Evolutionary conservation across 208 protist genomes (phyloP).

Genomic region (Wallacemonas sp.): DNA sequence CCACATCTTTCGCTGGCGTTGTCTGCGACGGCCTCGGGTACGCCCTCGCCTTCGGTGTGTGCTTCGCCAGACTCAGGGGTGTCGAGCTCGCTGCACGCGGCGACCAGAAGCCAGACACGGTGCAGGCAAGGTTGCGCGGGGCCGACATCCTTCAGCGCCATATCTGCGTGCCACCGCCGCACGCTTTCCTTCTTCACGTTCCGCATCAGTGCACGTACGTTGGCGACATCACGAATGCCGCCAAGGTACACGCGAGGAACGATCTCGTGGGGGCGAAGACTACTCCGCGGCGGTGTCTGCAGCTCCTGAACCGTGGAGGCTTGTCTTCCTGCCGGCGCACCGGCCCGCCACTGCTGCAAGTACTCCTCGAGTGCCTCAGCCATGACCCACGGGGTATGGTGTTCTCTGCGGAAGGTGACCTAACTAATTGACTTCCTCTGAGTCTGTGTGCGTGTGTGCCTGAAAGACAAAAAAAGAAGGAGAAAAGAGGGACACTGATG

Average conservation of each 20-base stretch:
- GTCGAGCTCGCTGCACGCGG: constrained; percentile 19
- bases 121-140: constrained; percentile 12
- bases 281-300: constrained; percentile 13
- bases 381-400: not conserved
- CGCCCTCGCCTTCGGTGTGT: not conserved
- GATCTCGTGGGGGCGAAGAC: constrained; percentile 57
- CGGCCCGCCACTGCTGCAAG: constrained; percentile 13
- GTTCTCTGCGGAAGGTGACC: not conserved
- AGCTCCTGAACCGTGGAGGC: constrained; percentile 2
- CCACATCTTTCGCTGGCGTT: too few species aligned
- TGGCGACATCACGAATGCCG: constrained; percentile 34
- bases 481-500: not conserved
- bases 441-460: too few species aligned
- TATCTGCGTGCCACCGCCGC: not conserved
- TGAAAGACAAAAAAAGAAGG: not conserved
- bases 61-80: too few species aligned
- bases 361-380: constrained; percentile 11
- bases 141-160: too few species aligned
- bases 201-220: constrained; percentile 18
- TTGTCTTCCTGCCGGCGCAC: not conserved
- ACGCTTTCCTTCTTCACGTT: constrained; percentile 18
- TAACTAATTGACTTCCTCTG: not conserved
- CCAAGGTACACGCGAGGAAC: constrained; percentile 59
- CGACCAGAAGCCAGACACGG: constrained; percentile 31
- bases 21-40: not conserved